Percentiles rank a stretch among this genome's conserved stretches.
These are phyloP conservation scores for Tillandsia leiboldiana DNA, from an alignment of 176 grass and related monocot species.

Conservation along the genomic window DNA sequence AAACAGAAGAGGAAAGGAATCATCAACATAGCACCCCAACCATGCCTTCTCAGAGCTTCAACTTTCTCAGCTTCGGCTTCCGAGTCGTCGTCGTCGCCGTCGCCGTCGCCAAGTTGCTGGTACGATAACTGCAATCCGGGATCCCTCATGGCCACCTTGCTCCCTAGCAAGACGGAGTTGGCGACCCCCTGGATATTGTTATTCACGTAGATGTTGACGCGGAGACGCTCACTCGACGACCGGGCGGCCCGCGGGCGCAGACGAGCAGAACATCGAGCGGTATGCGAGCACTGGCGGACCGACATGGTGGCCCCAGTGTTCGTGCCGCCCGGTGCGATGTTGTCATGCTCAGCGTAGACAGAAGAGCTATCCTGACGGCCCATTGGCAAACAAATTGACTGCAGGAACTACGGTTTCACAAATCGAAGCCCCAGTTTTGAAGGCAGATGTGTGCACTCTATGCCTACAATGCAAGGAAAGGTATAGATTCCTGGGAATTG, in stretches of 20 bases:
- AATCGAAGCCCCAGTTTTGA: not conserved
- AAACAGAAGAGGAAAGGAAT: not conserved
- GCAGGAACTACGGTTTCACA: not conserved
- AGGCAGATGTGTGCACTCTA: not conserved
- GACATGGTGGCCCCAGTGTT: slow-evolving; percentile 26
- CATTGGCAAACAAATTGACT: slow-evolving; percentile 1
- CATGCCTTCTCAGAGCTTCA: not conserved
- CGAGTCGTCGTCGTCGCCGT: no score
- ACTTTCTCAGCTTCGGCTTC: not conserved
- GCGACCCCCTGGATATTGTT: slow-evolving; percentile 82
- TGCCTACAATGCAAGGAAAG: not conserved
- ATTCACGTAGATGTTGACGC: slow-evolving; percentile 58
- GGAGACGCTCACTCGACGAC: slow-evolving; percentile 14
- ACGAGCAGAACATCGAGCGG: not conserved
- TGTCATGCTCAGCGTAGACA: slow-evolving; percentile 26
- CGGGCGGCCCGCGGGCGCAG: not conserved
- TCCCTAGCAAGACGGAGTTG: slow-evolving; percentile 75
- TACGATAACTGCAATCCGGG: slow-evolving; percentile 29
- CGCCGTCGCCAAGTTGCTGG: not conserved
- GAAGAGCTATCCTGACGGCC: slow-evolving; percentile 15
- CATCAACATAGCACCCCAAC: not conserved
- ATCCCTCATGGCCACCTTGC: slow-evolving; percentile 54
- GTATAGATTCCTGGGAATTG: not conserved
- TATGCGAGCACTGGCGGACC: not conserved
- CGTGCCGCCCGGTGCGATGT: slow-evolving; percentile 16